Base-by-base conservation (phyloP, 2,329 filamentous ascomycete species). In the Triangularia verruculosa region DNA sequence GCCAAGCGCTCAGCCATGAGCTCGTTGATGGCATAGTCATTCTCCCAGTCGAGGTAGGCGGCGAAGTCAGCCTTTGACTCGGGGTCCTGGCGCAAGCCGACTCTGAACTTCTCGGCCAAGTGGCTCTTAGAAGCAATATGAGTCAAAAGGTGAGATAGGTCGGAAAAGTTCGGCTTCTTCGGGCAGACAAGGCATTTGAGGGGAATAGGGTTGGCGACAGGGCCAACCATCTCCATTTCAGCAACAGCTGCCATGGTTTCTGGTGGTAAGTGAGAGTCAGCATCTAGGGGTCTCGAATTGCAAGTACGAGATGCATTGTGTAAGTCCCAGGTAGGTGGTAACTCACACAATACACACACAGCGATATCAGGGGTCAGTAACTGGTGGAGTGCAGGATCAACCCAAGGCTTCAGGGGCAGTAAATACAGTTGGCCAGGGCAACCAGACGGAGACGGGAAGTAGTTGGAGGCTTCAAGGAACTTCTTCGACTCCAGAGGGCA, bases 101-200 rank as follows among this genome's bases (percentile, higher is more conserved):
- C 83, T 72, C 92, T 92, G 79, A 93, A 96, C 71, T 91, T 88
- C 73, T 92, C 86, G 64, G 92, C 88, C 32, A 97, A 80, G 74
- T 98, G 94, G n/a, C 90, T 90, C 74, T 97, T 97, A 68, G 93
- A 97, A 64, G 90, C 87, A 66, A 97, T 86, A 74, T 98, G 94
- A 12, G 94, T 98, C 73, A 98, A 85, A 39, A 97, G 82, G 76
- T 97, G 94, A 32, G 93, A 97, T 53, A 93, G 82, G 76, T 98
- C 94, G 62, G 92, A 96, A 78, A 97, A 97, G 28, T 78, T 85
- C 43, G 92, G 91, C 65, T 84, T 84, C 69, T 89, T 91, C 34
- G 90, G 89, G 74, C 94, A 98, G 69, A 97, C 89, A 72, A 83
- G 88, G 85, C 94, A 98, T 70, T 86, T 79, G 57, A 97, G 86